phyloP scores from a whole-genome alignment of 2,329 filamentous ascomycete genomes.

The Pseudocercospora macadamiae region DNA sequence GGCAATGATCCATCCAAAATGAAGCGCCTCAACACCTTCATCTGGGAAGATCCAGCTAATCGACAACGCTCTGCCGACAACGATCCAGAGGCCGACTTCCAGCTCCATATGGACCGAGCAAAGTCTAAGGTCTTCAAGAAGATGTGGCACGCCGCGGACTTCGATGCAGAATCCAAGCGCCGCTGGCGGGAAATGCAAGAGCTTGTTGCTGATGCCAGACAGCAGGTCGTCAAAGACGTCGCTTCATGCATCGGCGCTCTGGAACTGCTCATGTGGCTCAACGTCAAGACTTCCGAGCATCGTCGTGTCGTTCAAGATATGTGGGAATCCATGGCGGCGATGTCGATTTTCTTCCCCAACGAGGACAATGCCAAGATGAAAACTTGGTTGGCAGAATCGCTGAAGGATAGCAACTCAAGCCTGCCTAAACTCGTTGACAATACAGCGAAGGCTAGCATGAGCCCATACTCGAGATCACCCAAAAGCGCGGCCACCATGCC shows the following conservation, averaged over 20 bases:
- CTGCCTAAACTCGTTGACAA: conserved; percentile 42
- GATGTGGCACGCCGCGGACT: conserved; percentile 50
- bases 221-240: background rate
- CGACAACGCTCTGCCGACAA: too few species aligned
- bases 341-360: conserved; percentile 44
- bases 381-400: background rate
- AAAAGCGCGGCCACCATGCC: conserved; percentile 44
- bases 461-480: conserved; percentile 44
- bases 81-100: too few species aligned
- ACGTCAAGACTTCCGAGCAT: conserved; percentile 36
- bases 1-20: too few species aligned
- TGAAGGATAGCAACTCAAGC: background rate
- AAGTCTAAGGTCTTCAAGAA: too few species aligned
- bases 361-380: background rate
- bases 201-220: conserved; percentile 35
- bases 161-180: conserved; percentile 45
- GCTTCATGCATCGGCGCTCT: conserved; percentile 8
- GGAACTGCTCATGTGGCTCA: conserved; percentile 30
- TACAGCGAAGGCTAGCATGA: conserved; percentile 42
- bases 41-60: too few species aligned
- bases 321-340: conserved; percentile 41
- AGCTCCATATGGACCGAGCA: too few species aligned
- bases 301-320: conserved; percentile 45
- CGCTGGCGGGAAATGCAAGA: conserved; percentile 44
- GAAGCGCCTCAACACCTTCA: too few species aligned